Conservation (phyloP, 2,329 filamentous ascomycete genomes). For the Fusarium denticulatum region DNA sequence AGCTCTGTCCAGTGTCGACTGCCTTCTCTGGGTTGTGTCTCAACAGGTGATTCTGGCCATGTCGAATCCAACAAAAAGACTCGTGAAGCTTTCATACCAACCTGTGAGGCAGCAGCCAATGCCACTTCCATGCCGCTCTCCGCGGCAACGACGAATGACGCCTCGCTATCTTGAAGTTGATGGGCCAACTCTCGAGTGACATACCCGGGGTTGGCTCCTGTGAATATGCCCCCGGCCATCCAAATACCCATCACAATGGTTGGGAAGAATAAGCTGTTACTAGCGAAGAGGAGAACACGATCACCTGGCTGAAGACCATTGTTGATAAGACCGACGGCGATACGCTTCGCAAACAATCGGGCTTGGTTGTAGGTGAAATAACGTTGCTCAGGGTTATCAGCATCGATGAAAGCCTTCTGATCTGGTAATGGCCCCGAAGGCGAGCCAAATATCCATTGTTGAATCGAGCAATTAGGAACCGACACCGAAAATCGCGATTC, state of each 20-base stretch:
- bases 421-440: constrained; percentile 55
- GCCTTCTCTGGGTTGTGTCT: constrained; percentile 19
- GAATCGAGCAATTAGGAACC: constrained; percentile 61
- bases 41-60: constrained; percentile 54
- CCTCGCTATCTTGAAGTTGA: constrained; percentile 77
- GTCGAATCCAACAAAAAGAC: constrained; percentile 74
- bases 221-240: constrained; percentile 83
- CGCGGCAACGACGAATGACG: constrained; percentile 73
- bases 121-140: constrained; percentile 69
- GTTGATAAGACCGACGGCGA: constrained; percentile 73
- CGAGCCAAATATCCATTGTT: constrained; percentile 65
- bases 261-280: constrained; percentile 79
- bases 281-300: constrained; percentile 76
- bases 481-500: constrained; percentile 57
- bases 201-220: constrained; percentile 75
- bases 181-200: constrained; percentile 77
- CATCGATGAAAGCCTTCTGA: constrained; percentile 67
- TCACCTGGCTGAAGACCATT: constrained; percentile 74
- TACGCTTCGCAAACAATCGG: constrained; percentile 75
- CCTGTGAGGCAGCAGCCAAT: constrained; percentile 70
- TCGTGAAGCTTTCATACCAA: constrained; percentile 62
- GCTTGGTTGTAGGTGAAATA: constrained; percentile 72
- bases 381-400: constrained; percentile 72
- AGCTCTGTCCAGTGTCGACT: constrained; percentile 71
- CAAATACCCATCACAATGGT: constrained; percentile 76